Evolutionary conservation across 192 early-diverging fungal genomes (phyloP).

Genomic region (Entrophospora sp.): DNA sequence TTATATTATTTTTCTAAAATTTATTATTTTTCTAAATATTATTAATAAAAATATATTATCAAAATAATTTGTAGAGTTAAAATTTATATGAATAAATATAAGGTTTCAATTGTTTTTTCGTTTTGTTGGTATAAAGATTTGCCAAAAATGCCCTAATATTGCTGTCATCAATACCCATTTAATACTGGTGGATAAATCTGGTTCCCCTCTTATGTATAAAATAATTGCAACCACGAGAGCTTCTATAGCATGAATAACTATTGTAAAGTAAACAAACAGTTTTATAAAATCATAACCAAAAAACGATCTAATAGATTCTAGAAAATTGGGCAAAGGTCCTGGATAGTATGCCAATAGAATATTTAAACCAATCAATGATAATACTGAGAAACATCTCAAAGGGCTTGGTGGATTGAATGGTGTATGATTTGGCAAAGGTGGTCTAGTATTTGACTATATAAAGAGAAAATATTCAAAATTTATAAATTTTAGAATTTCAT

Average conservation of each 20-base stretch:
- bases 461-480: neutral
- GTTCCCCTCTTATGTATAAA: constrained; percentile 25
- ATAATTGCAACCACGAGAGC: constrained; percentile 8
- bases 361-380: neutral
- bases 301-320: constrained; percentile 3
- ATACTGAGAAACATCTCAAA: neutral
- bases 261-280: neutral
- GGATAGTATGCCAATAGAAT: constrained; percentile 1
- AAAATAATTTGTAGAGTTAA: no score
- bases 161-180: constrained; percentile 26
- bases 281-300: neutral
- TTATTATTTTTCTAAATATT: no score
- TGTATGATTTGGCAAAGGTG: constrained; percentile 24
- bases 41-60: no score
- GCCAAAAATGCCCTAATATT: constrained; percentile 24
- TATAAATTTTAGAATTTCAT: no score
- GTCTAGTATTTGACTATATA: constrained; percentile 26
- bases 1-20: no score
- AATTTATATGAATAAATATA: no score
- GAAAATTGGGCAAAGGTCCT: neutral
- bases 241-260: constrained; percentile 22
- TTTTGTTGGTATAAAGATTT: no score
- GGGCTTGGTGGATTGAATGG: neutral
- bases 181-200: constrained; percentile 13
- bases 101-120: no score